Evolutionary conservation across 1,139 yeast species (phyloP).

Genomic region (Hyphopichia buzzinii): DNA sequence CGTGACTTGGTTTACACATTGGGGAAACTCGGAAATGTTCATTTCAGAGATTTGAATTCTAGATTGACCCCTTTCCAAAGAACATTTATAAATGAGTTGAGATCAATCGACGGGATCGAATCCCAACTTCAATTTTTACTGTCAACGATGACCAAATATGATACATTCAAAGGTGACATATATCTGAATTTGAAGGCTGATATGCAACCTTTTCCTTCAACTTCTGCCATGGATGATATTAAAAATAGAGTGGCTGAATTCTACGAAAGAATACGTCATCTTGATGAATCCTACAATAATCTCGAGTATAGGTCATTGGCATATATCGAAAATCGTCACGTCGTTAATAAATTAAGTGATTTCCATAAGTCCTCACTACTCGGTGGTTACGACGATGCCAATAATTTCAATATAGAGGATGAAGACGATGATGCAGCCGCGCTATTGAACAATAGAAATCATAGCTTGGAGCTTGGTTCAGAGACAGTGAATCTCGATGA

Average conservation of each 20-base stretch:
- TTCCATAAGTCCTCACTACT: conserved; percentile 23
- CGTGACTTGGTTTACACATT: conserved; percentile 80
- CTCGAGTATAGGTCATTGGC: conserved; percentile 20
- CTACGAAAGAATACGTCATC: conserved; percentile 29
- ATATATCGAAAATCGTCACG: conserved; percentile 36
- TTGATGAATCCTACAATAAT: conserved; percentile 28
- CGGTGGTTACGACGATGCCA: conserved; percentile 11
- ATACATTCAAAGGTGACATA: conserved; percentile 24
- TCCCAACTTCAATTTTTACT: conserved; percentile 27
- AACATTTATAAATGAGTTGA: conserved; percentile 77
- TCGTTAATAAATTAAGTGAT: conserved; percentile 26
- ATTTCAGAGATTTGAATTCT: conserved; percentile 85
- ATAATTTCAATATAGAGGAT: conserved; percentile 9
- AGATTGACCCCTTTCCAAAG: conserved; percentile 81
- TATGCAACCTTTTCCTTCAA: conserved; percentile 25
- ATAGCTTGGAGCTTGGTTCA: conserved; percentile 27
- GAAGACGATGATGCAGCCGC: conserved; percentile 36
- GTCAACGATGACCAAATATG: conserved; percentile 36
- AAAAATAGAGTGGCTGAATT: conserved; percentile 18
- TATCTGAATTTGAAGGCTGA: conserved; percentile 26
- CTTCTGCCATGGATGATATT: conserved; percentile 32
- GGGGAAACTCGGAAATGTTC: conserved; percentile 81
- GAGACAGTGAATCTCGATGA: conserved; percentile 42
- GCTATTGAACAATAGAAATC: conserved; percentile 24
- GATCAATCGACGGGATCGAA: conserved; percentile 44